Evolutionary conservation across 805 yeast genomes (phyloP).

Genomic region (Wickerhamiella alocasiicola): DNA sequence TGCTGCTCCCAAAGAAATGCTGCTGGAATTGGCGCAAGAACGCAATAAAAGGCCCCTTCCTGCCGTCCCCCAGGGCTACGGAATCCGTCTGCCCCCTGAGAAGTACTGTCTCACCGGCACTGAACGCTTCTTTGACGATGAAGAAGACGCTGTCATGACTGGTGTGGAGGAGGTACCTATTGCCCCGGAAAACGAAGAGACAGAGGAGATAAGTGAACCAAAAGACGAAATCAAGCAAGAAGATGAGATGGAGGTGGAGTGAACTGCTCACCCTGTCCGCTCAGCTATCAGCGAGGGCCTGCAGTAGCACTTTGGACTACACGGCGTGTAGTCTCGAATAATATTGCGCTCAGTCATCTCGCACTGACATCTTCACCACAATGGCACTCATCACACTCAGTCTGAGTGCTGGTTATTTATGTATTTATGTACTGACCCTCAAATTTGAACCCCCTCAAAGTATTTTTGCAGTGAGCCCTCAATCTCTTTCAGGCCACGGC

Average conservation of each 20-base stretch:
- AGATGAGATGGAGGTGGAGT: slow-evolving; percentile 13
- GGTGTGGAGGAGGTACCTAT: slow-evolving; percentile 13
- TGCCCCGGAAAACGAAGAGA: neutral
- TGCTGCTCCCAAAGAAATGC: slow-evolving; percentile 82
- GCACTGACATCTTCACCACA: too few relatives aligned
- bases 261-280: too few relatives aligned
- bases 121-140: slow-evolving; percentile 58
- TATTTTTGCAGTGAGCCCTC: neutral
- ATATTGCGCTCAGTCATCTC: too few relatives aligned
- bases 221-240: slow-evolving; percentile 8
- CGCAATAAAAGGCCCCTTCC: slow-evolving; percentile 84
- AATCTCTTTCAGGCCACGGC: slow-evolving; percentile 40
- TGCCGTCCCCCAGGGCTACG: slow-evolving; percentile 81
- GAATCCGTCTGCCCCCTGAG: slow-evolving; percentile 92
- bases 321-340: too few relatives aligned
- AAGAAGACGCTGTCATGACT: slow-evolving; percentile 23
- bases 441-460: too few relatives aligned
- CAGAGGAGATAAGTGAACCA: slow-evolving; percentile 3
- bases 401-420: too few relatives aligned
- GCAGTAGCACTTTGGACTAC: too few relatives aligned
- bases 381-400: too few relatives aligned
- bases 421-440: too few relatives aligned
- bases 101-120: slow-evolving; percentile 83
- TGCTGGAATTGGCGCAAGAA: slow-evolving; percentile 84
- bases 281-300: too few relatives aligned